Evolutionary conservation across 1,139 yeast species (phyloP), one percentile per base, ranked within the genome.

Genomic region (Meyerozyma athensensis): DNA sequence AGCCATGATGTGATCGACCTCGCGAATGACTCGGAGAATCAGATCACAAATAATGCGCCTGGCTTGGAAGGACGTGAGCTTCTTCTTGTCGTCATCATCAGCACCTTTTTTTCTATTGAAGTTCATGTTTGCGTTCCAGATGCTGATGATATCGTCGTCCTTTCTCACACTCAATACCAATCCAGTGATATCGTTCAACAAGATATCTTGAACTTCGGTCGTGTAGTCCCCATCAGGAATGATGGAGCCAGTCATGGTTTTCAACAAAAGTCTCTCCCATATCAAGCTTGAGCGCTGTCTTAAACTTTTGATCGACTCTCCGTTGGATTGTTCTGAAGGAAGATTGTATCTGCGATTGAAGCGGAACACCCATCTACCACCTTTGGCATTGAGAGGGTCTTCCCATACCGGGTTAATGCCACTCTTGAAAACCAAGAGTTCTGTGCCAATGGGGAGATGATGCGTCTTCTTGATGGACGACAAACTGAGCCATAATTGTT

Each of bases 331-430:
- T 12, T 42, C 42, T 13, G 24, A 13, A 26, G 38, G 36, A 12
- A 39, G 40, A 31, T 36, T 49, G 20, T 44, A 42, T 4, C 68
- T 56, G 40, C 72, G 62, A 45, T 56, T 58, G 51, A 79, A 68
- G 43, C 81, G 65, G 47, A 77, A 72, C 26, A 75, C 73, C 86
- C 86, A 81, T 48, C 84, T 67, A 3, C 87, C 87, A 30, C 86
- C 86, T 38, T 68, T 63, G 35, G 71, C 59, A 52, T 81, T 80
- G 39, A 70, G 64, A 2, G 86, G 83, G 51, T 81, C 86, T 53
- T 81, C 86, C 85, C 86, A 80, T 40, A 79, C 77, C 14, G 87
- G 87, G 49, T 74, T 75, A 33, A 81, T 73, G 2, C 85, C 85
- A 34, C 74, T 65, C 48, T 79, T 77, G 59, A 81, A 81, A 12